Percentiles rank a stretch among this genome's conserved stretches.
Conservation (phyloP, 768 basidiomycete species). For the Trametes meyenii region DNA sequence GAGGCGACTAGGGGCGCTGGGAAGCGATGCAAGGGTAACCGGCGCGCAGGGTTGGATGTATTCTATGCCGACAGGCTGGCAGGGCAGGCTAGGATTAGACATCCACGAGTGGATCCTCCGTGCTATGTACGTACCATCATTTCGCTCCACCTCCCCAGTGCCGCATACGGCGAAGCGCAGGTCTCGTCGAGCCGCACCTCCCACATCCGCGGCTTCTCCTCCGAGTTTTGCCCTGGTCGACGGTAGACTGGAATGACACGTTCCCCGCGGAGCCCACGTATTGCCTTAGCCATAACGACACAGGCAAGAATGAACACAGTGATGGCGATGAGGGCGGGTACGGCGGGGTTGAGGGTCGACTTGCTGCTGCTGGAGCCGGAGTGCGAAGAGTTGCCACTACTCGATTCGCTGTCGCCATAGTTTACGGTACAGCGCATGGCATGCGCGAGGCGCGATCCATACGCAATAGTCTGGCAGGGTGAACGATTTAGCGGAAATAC, state of each 20-base stretch:
- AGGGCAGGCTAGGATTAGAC: too few species aligned
- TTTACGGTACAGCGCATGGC: background rate
- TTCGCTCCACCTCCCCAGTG: background rate
- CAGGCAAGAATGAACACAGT: slow-evolving; percentile 5
- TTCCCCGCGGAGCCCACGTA: background rate
- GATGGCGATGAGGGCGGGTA: slow-evolving; percentile 8
- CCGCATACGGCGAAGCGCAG: background rate
- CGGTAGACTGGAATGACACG: background rate
- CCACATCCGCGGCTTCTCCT: slow-evolving; percentile 11
- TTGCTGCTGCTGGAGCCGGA: background rate
- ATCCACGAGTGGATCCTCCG: background rate
- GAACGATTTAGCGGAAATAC: background rate
- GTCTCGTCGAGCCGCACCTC: background rate
- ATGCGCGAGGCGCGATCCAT: slow-evolving; percentile 1
- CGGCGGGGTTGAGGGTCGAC: background rate
- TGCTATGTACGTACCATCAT: slow-evolving; percentile 4
- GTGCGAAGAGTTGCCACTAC: background rate
- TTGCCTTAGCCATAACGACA: background rate
- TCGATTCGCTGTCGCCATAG: background rate
- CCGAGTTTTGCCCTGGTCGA: background rate
- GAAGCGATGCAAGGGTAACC: background rate
- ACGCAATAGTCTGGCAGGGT: background rate
- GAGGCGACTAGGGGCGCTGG: background rate
- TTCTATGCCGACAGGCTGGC: slow-evolving; percentile 1
- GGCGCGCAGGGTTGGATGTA: background rate